Percentiles rank a stretch among this genome's conserved stretches.
Evolutionary conservation across 768 basidiomycete species (phyloP).

Genomic region (Antrodiella citrinella): DNA sequence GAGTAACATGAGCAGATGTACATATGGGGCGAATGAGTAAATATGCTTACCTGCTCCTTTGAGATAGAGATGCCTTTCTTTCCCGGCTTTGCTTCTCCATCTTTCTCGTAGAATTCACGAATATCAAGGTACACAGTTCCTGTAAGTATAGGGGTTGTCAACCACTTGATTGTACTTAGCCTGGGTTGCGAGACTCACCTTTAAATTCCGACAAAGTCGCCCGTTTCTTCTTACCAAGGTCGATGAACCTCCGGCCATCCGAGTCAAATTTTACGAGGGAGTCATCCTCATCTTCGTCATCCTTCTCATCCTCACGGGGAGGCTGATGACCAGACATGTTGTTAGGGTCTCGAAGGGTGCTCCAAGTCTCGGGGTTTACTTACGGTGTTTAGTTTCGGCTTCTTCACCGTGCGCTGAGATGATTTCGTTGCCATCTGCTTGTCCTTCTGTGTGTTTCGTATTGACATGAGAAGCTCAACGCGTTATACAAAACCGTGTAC

Average conservation of each 20-base stretch:
- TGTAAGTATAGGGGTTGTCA: constrained; percentile 17
- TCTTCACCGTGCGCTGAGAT: too few relatives aligned
- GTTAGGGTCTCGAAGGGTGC: too few relatives aligned
- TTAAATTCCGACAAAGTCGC: constrained; percentile 47
- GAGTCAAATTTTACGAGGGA: too few relatives aligned
- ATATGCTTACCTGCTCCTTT: constrained; percentile 48
- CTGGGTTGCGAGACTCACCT: constrained; percentile 20
- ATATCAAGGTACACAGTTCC: constrained; percentile 58
- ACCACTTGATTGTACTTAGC: constrained; percentile 21
- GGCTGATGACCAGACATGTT: too few relatives aligned
- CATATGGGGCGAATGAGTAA: constrained; percentile 1
- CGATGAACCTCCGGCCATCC: constrained; percentile 34
- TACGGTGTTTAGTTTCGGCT: too few relatives aligned
- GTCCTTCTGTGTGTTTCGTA: not conserved
- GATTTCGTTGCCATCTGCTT: too few relatives aligned
- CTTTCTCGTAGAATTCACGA: constrained; percentile 57
- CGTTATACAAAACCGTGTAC: not conserved
- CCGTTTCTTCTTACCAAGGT: constrained; percentile 67
- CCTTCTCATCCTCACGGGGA: constrained; percentile 32
- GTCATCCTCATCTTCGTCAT: too few relatives aligned
- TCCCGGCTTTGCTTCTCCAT: constrained; percentile 58
- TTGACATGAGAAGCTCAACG: not conserved
- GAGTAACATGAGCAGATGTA: not conserved
- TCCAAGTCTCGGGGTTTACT: too few relatives aligned
- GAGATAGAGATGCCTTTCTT: constrained; percentile 73